Conservation (phyloP, 2,329 filamentous ascomycete genomes). For the Aspergillus ochraceoroseus region DNA sequence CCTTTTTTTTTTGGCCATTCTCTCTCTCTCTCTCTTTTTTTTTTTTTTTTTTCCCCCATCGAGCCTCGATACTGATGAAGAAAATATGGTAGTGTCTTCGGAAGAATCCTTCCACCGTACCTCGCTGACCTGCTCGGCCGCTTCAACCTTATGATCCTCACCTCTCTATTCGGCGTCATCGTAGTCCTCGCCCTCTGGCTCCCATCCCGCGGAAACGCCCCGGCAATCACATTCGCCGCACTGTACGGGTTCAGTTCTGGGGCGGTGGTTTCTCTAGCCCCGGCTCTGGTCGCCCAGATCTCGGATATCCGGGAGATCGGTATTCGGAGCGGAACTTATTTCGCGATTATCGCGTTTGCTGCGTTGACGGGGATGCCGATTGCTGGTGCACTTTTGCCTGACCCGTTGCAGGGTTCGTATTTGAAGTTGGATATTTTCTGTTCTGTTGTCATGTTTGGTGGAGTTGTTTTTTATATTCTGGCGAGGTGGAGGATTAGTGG, state of each 20-base stretch:
- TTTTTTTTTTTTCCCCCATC: no score
- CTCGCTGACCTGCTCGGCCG: slow-evolving; percentile 49
- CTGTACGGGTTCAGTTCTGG: slow-evolving; percentile 67
- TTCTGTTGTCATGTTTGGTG: slow-evolving; percentile 27
- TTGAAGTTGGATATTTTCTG: slow-evolving; percentile 26
- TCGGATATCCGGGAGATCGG: slow-evolving; percentile 66
- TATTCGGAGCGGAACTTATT: slow-evolving; percentile 60
- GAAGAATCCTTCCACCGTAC: slow-evolving; percentile 53
- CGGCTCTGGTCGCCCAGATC: slow-evolving; percentile 63
- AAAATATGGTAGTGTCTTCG: slow-evolving; percentile 44
- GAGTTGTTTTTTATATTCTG: slow-evolving; percentile 22
- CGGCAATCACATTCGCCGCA: slow-evolving; percentile 60
- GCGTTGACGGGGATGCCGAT: slow-evolving; percentile 50
- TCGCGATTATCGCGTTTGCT: slow-evolving; percentile 58
- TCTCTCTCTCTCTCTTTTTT: no score
- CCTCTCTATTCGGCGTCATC: slow-evolving; percentile 6
- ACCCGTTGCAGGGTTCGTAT: slow-evolving; percentile 26
- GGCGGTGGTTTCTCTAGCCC: slow-evolving; percentile 59
- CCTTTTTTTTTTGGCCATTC: no score
- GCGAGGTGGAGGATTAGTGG: slow-evolving; percentile 26
- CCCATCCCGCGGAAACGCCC: slow-evolving; percentile 49
- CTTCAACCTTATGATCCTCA: slow-evolving; percentile 21
- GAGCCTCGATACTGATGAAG: background rate
- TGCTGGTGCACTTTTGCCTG: slow-evolving; percentile 27
- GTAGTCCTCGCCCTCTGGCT: slow-evolving; percentile 51